phyloP scores from a whole-genome alignment of 202 grass and related monocot species.

The Schoenoplectus triqueter region DNA sequence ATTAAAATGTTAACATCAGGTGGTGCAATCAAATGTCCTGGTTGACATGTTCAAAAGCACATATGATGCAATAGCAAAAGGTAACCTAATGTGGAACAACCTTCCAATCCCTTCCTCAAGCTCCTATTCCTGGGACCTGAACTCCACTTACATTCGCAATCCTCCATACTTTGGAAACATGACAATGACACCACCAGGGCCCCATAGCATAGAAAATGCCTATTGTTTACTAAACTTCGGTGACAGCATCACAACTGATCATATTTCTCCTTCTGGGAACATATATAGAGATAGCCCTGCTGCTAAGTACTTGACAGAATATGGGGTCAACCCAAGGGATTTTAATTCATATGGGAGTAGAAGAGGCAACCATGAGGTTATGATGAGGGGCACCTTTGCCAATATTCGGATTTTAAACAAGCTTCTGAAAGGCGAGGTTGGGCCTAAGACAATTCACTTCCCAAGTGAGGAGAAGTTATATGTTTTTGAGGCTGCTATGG shows the following conservation, averaged over 20 bases:
- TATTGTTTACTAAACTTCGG: conserved; percentile 55
- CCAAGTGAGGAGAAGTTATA: conserved; percentile 45
- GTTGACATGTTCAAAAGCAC: conserved; percentile 51
- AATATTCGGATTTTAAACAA: conserved; percentile 50
- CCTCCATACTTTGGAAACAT: conserved; percentile 52
- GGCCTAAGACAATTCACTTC: conserved; percentile 28
- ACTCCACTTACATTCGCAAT: conserved; percentile 47
- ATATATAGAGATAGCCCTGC: conserved; percentile 54
- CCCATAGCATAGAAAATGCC: conserved; percentile 46
- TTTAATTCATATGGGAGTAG: conserved; percentile 59
- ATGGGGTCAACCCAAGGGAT: conserved; percentile 41
- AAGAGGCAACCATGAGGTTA: conserved; percentile 52
- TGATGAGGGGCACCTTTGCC: conserved; percentile 56
- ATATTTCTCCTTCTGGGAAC: conserved; percentile 52
- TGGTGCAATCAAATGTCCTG: conserved; percentile 50
- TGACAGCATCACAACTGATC: conserved; percentile 49
- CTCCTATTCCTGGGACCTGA: conserved; percentile 48
- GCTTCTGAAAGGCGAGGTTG: neutral
- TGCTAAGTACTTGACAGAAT: conserved; percentile 45
- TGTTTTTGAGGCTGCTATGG: conserved; percentile 48
- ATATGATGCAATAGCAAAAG: conserved; percentile 44
- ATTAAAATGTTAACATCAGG: conserved; percentile 22
- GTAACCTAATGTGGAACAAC: conserved; percentile 51
- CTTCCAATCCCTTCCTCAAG: conserved; percentile 43
- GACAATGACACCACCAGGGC: conserved; percentile 46